phyloP scores from a whole-genome alignment of 768 basidiomycete species.

The Bullera alba region DNA sequence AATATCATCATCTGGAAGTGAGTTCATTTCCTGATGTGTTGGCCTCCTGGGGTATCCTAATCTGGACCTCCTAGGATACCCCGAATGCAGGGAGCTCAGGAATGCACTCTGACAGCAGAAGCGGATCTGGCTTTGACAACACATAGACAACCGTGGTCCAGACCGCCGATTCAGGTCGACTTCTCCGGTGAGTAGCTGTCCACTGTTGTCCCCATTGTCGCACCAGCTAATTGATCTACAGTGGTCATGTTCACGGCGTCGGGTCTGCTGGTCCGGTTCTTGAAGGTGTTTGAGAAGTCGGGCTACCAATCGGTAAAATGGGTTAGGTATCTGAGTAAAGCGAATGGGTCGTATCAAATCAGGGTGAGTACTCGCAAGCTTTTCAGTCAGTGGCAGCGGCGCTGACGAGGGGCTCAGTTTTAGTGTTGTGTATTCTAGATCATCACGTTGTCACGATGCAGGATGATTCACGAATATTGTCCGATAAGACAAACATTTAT shows the following conservation, averaged over 20 bases:
- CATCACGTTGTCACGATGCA: too few relatives aligned
- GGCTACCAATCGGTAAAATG: conserved; percentile 92
- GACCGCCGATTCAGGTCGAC: conserved; percentile 95
- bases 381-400: too few relatives aligned
- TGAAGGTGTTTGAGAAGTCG: conserved; percentile 96
- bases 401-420: too few relatives aligned
- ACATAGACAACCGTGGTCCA: conserved; percentile 88
- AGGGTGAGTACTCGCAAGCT: too few relatives aligned
- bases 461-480: too few relatives aligned
- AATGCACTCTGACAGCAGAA: conserved; percentile 73
- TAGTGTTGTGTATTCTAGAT: too few relatives aligned
- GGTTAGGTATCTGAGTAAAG: conserved; percentile 91
- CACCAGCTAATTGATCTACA: conserved; percentile 6
- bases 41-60: neutral
- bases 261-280: conserved; percentile 87
- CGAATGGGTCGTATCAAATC: conserved; percentile 87
- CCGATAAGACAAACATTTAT: too few relatives aligned
- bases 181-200: conserved; percentile 55
- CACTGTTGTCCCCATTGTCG: neutral
- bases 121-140: conserved; percentile 84
- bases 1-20: conserved; percentile 98
- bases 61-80: conserved; percentile 60
- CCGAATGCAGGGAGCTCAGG: conserved; percentile 84
- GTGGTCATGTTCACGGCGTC: conserved; percentile 98
- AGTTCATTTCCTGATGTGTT: conserved; percentile 46